Evolutionary conservation across 2,329 filamentous ascomycete genomes (phyloP), one percentile per base, ranked within the genome.

Genomic region (Trematosphaeria pertusa): DNA sequence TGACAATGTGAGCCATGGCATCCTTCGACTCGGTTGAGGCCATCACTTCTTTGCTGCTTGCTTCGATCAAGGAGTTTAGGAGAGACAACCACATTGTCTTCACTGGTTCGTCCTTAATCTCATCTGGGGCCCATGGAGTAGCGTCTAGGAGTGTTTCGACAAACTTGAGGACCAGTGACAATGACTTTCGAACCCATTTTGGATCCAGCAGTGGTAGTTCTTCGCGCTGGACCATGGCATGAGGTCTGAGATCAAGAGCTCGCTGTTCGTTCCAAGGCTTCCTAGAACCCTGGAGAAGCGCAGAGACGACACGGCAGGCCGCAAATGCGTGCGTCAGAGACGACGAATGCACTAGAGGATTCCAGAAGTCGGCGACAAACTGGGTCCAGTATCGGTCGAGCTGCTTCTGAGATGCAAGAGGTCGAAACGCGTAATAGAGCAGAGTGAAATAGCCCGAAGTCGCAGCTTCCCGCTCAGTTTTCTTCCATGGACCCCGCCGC

Each of bases 1-100:
- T 84, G 38, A 93, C 80, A 17, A 91, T 79, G 32, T 84, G 80
- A 17, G 88, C 87, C 51, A 96, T 81, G 48, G 92, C 93, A 50
- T 85, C 82, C 63, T 89, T 88, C 1, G 91, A 89, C 51, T 97
- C 93, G 10, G 82, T 82, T 0, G 91, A 91, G 5, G 92, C 86
- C 61, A 93, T 96, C 59, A 99, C 87, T 71, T 99, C 94, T 71
- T 96, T 96, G 32, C 80, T 81, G 18, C 87, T 87, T 30, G 88
- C 88, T 37, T 82, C 81, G 2, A 85, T 81, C 19, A 91, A 76
- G 1, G 86, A 82, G 3, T 77, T 74, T 33, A 89, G 77, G 10
- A 91, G 75, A 1, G 81, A 76, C 20, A 75, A 69, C 87, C 87
- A 89, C 28, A 89, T 76, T 6, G 73, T 75, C 8, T 85, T 80